Conservation (phyloP, 1,284 basidiomycete genomes). For the Tremellales sp. region DNA sequence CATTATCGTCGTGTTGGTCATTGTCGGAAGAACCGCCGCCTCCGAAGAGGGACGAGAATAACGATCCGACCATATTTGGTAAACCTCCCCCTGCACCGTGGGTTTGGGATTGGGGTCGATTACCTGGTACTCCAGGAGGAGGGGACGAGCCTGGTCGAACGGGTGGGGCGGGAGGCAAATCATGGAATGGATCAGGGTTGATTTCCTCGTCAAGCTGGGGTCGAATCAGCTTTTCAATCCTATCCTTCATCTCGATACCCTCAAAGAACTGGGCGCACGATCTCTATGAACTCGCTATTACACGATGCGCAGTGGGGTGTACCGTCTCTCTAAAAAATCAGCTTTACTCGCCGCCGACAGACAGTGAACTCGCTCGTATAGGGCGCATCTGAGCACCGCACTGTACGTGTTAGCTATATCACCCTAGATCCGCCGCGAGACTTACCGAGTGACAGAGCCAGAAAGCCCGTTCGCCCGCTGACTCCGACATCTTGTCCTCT, state of each 20-base stretch:
- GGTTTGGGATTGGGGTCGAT: background rate
- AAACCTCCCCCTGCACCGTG: no score
- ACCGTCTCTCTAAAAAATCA: slow-evolving; percentile 21
- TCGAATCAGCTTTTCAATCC: background rate
- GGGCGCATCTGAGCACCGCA: slow-evolving; percentile 45
- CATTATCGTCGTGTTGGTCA: background rate
- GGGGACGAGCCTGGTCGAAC: slow-evolving; percentile 16
- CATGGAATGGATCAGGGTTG: slow-evolving; percentile 41
- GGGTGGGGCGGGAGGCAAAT: slow-evolving; percentile 38
- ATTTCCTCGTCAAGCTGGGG: slow-evolving; percentile 37
- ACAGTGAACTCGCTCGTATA: slow-evolving; percentile 17
- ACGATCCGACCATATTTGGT: slow-evolving; percentile 3
- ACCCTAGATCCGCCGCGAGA: background rate
- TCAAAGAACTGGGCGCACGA: no score
- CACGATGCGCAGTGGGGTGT: slow-evolving; percentile 40
- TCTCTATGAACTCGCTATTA: slow-evolving; percentile 43
- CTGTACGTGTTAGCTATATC: slow-evolving; percentile 11
- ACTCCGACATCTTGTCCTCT: slow-evolving; percentile 22
- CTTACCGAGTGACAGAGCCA: slow-evolving; percentile 44
- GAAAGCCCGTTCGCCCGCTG: slow-evolving; percentile 25
- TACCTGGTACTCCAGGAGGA: background rate
- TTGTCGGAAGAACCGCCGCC: no score
- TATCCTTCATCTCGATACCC: no score
- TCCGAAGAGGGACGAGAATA: slow-evolving; percentile 8
- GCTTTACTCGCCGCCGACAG: background rate